Evolutionary conservation across 768 basidiomycete species (phyloP).

Genomic region (Hygrocybe punicea): DNA sequence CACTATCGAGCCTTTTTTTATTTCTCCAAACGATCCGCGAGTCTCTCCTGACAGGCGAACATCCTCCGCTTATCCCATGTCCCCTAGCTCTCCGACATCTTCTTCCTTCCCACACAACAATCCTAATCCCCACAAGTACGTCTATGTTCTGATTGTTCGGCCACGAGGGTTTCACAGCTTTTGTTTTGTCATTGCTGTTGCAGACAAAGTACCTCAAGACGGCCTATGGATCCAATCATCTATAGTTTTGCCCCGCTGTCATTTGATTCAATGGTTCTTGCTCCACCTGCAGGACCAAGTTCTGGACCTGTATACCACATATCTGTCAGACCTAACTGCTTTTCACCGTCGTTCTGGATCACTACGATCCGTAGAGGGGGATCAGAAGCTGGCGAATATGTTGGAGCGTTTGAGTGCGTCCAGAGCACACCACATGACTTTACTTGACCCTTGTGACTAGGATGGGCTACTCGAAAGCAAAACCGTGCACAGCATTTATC

Average conservation of each 20-base stretch:
- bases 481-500: constrained; percentile 3
- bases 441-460: constrained; percentile 12
- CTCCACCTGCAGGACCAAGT: constrained; percentile 16
- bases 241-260: constrained; percentile 8
- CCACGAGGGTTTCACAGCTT: too few species aligned
- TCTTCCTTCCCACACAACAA: too few species aligned
- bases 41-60: too few species aligned
- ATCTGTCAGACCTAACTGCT: constrained; percentile 33
- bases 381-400: constrained; percentile 24
- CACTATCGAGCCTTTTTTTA: too few species aligned
- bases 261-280: constrained; percentile 18
- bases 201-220: neutral
- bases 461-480: constrained; percentile 6
- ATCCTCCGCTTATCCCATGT: too few species aligned
- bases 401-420: constrained; percentile 38
- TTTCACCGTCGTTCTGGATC: constrained; percentile 36
- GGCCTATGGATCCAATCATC: neutral
- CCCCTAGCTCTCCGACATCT: too few species aligned
- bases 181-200: neutral
- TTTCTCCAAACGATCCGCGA: too few species aligned
- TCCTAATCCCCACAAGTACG: too few species aligned
- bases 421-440: neutral
- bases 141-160: too few species aligned
- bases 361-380: constrained; percentile 31
- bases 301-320: constrained; percentile 31